These are phyloP conservation scores for Quercus berberidifolia DNA, from an alignment of 306 rosid genomes.

Conservation along the genomic window DNA sequence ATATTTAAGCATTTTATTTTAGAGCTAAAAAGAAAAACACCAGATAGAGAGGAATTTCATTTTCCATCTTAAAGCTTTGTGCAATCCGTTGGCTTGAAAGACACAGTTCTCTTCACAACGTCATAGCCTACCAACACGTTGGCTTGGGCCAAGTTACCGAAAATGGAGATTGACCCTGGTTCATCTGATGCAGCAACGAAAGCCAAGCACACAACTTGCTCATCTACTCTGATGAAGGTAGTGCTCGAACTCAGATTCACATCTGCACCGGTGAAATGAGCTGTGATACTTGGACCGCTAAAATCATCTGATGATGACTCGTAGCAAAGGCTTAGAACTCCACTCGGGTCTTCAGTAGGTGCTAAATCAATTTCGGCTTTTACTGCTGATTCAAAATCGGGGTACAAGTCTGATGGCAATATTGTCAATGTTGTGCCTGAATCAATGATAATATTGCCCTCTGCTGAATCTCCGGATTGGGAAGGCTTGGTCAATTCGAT, in stretches of 20 bases:
- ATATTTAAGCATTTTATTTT: too few species aligned
- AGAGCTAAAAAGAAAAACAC: too few species aligned
- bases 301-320: neutral
- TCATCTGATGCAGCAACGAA: conserved; percentile 1
- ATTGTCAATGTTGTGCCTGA: conserved; percentile 33
- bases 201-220: conserved; percentile 38
- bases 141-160: conserved; percentile 51
- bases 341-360: neutral
- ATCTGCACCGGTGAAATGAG: conserved; percentile 43
- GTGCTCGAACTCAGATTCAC: conserved; percentile 21
- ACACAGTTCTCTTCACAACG: neutral
- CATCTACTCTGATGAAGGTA: conserved; percentile 24
- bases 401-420: conserved; percentile 20
- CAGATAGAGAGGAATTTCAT: too few species aligned
- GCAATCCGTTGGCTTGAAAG: conserved; percentile 48
- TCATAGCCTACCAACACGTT: conserved; percentile 61
- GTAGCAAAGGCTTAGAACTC: conserved; percentile 22
- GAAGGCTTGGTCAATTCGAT: neutral
- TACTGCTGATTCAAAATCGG: conserved; percentile 16
- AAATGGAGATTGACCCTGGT: conserved; percentile 13
- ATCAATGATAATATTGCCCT: conserved; percentile 38
- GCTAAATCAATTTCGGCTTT: neutral
- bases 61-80: neutral
- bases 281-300: conserved; percentile 13
- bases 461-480: neutral